Base-by-base conservation (phyloP, 148 eudicot species). In the Pharnaceum exiguum region DNA sequence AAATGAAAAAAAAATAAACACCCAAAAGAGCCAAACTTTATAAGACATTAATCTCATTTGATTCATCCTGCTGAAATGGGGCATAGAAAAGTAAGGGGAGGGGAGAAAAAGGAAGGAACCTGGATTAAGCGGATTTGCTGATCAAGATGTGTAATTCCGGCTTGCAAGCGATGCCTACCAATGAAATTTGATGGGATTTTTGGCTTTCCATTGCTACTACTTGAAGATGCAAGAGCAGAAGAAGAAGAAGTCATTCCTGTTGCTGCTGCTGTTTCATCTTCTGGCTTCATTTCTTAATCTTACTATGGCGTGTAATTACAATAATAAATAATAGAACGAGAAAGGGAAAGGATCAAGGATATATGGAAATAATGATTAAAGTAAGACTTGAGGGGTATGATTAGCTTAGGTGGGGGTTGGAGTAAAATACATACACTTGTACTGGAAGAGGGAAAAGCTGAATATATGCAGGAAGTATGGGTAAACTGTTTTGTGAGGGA, bases 161-260 rank as follows among this genome's bases (percentile, higher is more conserved):
- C 76, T 19, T 66, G 63, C 37, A 72, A 72, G 31, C 76, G 60
- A 57, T 72, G 76, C 27, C 65, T 55, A 3, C 76, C 76, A 1
- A 72, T 47, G 36, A 72, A 60, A 55, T 42, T 60, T n/a, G 67
- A 52, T 12, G 66, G 53, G 21, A 22, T 21, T 63, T 30, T 63
- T 29, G 21, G 1, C 21, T 19, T 39, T 12, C 31, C 15, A 29
- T 12, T 51, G 13, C 10, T 51, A 30, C 26, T 59, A 28, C 7
- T 4, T 30, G 54, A 21, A 15, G 64, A 7, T 17, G 51, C 8
- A 31, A 31, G 4, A 7, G 62, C 22, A 59, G 22, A 1, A 25
- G 43, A n/a, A n/a, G n/a, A n/a, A n/a, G n/a, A n/a, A n/a, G n/a
- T n/a, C n/a, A n/a, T n/a, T n/a, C n/a, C n/a, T n/a, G n/a, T n/a